These are phyloP conservation scores for Rhododendron ferrugineum DNA, from an alignment of 148 eudicot species.

Conservation along the genomic window DNA sequence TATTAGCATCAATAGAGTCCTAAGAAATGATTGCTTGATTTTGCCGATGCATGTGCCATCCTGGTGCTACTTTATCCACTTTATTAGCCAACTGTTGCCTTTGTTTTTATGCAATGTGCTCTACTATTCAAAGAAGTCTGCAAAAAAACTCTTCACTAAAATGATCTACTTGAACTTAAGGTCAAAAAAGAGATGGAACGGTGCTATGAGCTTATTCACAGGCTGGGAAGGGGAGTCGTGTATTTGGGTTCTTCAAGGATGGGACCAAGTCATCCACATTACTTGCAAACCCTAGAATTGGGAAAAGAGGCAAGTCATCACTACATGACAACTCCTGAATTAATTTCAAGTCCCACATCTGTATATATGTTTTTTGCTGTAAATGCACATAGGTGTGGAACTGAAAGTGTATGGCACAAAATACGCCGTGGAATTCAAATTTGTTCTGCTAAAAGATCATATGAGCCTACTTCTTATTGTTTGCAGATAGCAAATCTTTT, in stretches of 20 bases:
- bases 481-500: slow-evolving; percentile 66
- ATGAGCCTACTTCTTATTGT: background rate
- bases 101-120: background rate
- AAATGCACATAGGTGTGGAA: background rate
- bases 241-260: slow-evolving; percentile 87
- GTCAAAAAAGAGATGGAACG: slow-evolving; percentile 76
- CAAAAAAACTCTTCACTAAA: background rate
- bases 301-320: slow-evolving; percentile 55
- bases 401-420: background rate
- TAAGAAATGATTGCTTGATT: background rate
- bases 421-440: background rate
- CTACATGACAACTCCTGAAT: background rate
- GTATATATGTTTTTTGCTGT: background rate
- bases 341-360: background rate
- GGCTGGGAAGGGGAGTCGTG: slow-evolving; percentile 86
- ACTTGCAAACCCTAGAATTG: slow-evolving; percentile 47
- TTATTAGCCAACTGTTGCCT: background rate
- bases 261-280: slow-evolving; percentile 72
- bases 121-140: background rate
- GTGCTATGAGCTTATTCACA: slow-evolving; percentile 79
- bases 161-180: slow-evolving; percentile 24
- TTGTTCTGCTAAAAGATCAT: background rate
- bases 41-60: background rate
- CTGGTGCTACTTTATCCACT: background rate
- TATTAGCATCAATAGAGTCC: background rate